These are phyloP conservation scores for Thielaviopsis punctulata DNA, from an alignment of 2,329 filamentous ascomycete species.

Conservation along the genomic window DNA sequence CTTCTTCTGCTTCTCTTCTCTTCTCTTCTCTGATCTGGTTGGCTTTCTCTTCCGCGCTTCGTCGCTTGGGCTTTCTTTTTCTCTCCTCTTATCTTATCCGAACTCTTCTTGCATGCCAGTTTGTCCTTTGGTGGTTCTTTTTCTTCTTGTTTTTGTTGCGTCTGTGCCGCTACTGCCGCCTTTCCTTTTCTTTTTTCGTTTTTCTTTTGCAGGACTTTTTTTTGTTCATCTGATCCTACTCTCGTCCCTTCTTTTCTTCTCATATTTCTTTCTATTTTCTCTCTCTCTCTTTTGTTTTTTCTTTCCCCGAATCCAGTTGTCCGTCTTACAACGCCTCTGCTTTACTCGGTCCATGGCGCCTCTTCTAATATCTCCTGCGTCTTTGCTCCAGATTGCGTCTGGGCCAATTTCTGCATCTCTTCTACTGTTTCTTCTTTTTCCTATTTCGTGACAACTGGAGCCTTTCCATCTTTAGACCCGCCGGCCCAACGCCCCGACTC, in stretches of 20 bases:
- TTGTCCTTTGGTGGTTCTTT: no score
- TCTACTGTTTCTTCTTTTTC: not conserved
- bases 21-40: not conserved
- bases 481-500: not conserved
- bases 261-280: not conserved
- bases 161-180: no score
- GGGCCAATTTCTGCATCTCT: not conserved
- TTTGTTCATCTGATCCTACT: no score
- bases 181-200: not conserved
- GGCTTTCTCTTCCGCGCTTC: not conserved
- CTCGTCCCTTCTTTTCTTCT: no score
- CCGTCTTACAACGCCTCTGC: not conserved
- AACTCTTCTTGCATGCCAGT: no score
- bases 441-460: not conserved
- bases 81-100: no score
- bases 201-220: not conserved
- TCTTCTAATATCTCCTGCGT: not conserved
- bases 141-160: no score
- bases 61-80: no score
- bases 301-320: no score
- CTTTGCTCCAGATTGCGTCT: not conserved
- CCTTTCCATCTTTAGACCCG: not conserved
- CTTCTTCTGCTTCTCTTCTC: slow-evolving; percentile 1
- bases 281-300: not conserved
- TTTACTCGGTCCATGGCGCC: not conserved